Base-by-base conservation (phyloP, 176 grass and related monocot genomes). In the Aegilops umbellulata region DNA sequence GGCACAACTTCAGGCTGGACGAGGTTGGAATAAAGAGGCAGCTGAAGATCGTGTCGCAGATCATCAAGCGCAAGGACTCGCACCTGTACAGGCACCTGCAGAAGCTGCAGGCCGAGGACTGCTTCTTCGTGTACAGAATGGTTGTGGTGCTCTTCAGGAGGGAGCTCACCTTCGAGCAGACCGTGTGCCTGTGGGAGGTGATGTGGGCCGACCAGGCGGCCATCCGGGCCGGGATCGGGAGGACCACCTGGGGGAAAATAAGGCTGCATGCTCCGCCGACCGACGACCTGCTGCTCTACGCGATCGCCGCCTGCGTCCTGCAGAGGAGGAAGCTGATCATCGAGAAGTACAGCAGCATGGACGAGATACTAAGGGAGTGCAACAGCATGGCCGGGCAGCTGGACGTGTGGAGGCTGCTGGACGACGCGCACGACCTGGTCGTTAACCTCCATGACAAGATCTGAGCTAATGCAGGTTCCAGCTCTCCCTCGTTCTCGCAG, bases 121-220 rank as follows among this genome's bases (percentile, higher is more conserved):
- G 96, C 80, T 98, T 95, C 89, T 98, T 98, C 61, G 93, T 98
- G 32, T 98, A 98, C 81, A 93, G 96, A 87, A 98, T 98, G 96
- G 96, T 98, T 22, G 91, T 98, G 36, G 96, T 98, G 29, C 86
- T 98, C 68, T 98, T 98, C 77, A 89, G 96, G 77, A 93, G 96
- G 78, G 96, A 98, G 74, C 93, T 98, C 64, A 92, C 90, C 11
- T 98, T 98, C 42, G 93, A 94, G 88, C 96, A 98, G 84, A 94
- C 93, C 1, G 30, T 98, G 27, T 95, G 96, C 46, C 83, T 98
- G 27, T 98, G 96, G 96, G 96, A 98, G 82, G 96, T 95, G 13
- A 94, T 98, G 90, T 98, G 96, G 96, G 96, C 96, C 7, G 96
- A 98, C 58, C 96, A 98, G 78, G 93, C 96, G 10, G 93, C 96